Evolutionary conservation across 148 eudicot genomes (phyloP).

Genomic region (Pouteria glomerata): DNA sequence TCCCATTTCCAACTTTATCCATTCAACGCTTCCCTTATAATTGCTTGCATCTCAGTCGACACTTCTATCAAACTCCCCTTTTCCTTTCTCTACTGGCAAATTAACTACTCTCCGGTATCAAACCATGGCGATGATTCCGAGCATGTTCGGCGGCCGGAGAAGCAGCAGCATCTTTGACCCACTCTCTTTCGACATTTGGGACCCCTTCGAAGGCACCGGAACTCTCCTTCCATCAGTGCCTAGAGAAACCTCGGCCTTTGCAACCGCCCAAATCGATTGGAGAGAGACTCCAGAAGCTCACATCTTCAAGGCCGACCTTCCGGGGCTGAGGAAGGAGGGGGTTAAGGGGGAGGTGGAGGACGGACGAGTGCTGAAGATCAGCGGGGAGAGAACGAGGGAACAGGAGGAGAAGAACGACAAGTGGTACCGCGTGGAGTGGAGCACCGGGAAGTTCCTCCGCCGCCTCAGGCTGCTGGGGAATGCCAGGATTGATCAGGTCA

Average conservation of each 20-base stretch:
- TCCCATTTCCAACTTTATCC: too few relatives aligned
- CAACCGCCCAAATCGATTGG: conserved; percentile 3
- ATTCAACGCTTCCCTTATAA: too few relatives aligned
- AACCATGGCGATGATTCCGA: conserved; percentile 1
- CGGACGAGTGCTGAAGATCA: not conserved
- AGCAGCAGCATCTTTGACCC: conserved; percentile 6
- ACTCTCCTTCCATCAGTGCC: not conserved
- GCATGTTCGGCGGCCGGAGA: conserved; percentile 1
- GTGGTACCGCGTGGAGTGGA: conserved; percentile 13
- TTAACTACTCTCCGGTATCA: too few relatives aligned
- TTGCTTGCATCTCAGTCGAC: too few relatives aligned
- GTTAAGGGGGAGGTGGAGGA: conserved; percentile 5
- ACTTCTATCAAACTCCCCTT: too few relatives aligned
- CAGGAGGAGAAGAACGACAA: conserved; percentile 11
- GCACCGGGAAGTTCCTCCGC: conserved; percentile 3
- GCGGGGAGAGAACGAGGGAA: not conserved
- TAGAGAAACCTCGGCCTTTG: not conserved
- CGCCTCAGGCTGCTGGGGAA: conserved; percentile 4
- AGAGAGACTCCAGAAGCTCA: conserved; percentile 8
- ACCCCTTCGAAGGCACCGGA: too few relatives aligned
- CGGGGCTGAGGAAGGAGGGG: not conserved
- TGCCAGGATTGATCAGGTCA: not conserved
- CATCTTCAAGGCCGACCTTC: conserved; percentile 5
- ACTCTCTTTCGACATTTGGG: conserved; percentile 1
- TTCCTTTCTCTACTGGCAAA: too few relatives aligned